These are phyloP conservation scores for Apiospora malaysiana DNA, from an alignment of 2,329 filamentous ascomycete species.

Conservation along the genomic window DNA sequence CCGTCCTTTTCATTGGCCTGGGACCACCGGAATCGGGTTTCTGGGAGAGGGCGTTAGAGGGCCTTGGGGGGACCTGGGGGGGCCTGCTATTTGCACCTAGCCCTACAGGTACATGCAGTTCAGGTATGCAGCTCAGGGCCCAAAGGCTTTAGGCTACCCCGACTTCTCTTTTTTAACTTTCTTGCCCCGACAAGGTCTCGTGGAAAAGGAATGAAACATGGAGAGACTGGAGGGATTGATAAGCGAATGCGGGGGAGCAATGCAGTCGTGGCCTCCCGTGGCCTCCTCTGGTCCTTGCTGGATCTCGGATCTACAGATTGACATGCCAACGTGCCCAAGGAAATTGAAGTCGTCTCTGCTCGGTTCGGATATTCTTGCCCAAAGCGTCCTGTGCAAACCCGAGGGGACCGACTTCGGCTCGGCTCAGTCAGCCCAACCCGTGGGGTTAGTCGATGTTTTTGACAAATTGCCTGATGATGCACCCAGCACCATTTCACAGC, in stretches of 20 bases:
- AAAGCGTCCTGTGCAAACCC: neutral
- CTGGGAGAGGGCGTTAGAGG: too few relatives aligned
- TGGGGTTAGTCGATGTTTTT: neutral
- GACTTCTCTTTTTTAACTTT: neutral
- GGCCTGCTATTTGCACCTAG: neutral
- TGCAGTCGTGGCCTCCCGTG: neutral
- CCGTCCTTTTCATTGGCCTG: neutral
- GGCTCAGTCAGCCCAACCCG: neutral
- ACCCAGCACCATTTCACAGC: too few relatives aligned
- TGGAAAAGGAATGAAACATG: conserved; percentile 13
- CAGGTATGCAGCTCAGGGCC: neutral
- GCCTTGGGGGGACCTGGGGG: too few relatives aligned
- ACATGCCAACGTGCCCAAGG: neutral
- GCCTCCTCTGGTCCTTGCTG: neutral
- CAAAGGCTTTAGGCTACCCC: neutral
- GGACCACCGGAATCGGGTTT: neutral
- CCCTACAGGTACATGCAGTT: neutral
- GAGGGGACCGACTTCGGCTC: conserved; percentile 14
- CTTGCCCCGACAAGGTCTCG: neutral
- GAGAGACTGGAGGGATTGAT: neutral
- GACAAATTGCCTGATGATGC: neutral
- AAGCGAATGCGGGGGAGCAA: neutral
- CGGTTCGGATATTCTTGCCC: conserved; percentile 15
- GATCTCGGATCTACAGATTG: conserved; percentile 6
- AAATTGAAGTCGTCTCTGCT: neutral